Base-by-base conservation (phyloP, 2,329 filamentous ascomycete genomes). In the Neofusicoccum sp. region DNA sequence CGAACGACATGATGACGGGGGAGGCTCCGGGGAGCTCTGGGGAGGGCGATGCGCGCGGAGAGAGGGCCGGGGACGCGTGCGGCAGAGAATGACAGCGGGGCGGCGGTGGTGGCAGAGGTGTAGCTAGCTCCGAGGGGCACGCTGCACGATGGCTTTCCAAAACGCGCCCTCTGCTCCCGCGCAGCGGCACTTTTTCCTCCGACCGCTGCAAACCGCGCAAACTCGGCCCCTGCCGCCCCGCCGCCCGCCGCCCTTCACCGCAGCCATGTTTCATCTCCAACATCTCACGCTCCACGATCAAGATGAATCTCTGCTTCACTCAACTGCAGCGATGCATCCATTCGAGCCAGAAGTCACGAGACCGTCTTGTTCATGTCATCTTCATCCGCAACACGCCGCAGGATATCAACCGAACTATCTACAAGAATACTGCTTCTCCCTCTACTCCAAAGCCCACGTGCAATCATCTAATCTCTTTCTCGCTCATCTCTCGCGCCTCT, bases 1-100 rank as follows among this genome's bases (percentile, higher is more conserved):
- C 91, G 82, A 97, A 97, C 76, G 93, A 96, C 93, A 97, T 96
- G 68, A 64, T 40, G 38, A 24, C 31, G 51, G 36, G 31, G 34
- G n/a, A 24, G 54, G 54, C 54, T 43, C 48, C 58, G 45, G 58
- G 38, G 47, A 54, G 47, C 47, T 60, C 30, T 54, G n/a, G 34
- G 58, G 28, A 4, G 40, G 6, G 20, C 8, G 4, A 36, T 20
- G 31, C 20, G 48, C 38, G 58, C 40, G 48, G 28, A 28, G 31
- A 16, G 47, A 43, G 30, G 44, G 28, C 58, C 24, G 40, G n/a
- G 30, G 24, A 36, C 14, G 30, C 41, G 54, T 6, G 11, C 11
- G 20, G 31, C n/a, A 16, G 31, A 36, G 20, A 30, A 36, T 11
- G 48, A 36, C 31, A 16, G 38, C 30, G 7, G 26, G 28, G 31